Base-by-base conservation (phyloP, 441 rosid species). In the Adansonia gregorii region DNA sequence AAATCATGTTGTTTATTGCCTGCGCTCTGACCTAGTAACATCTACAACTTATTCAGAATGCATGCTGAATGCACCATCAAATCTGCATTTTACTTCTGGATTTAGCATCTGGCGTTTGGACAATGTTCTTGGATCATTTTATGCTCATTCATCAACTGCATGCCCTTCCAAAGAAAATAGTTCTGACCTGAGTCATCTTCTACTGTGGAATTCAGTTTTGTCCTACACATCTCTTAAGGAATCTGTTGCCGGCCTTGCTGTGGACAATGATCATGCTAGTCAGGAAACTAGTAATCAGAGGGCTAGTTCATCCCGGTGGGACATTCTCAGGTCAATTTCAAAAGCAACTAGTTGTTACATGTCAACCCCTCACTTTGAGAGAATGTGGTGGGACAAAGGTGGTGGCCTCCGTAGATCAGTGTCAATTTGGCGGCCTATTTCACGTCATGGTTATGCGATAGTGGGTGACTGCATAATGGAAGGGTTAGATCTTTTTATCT, bases 311-410 rank as follows among this genome's bases (percentile, higher is more conserved):
- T 93, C 99, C 69, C 92, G 95, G 76, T 95, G 96, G 98, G 99
- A 97, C 75, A 78, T 88, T 78, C 69, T 93, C 65, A 85, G 98
- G 79, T 89, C 99, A 72, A 87, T 95, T 83, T 89, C 98, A 19
- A 92, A 85, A 86, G 85, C 92, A 81, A 85, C 89, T 74, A 88
- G 84, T 77, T 87, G 79, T 79, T 93, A 86, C 78, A 73, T 90
- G 79, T 91, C 99, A 59, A 93, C 98, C 73, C 92, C 98, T 74
- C 89, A 93, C 79, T 97, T 97, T 78, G 98, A 95, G 90, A 92
- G 99, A 87, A 87, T 97, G 73, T 97, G 99, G 99, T 95, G 97
- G 97, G 98, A 95, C 88, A 97, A 91, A 83, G 99, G 99, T 75
- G 86, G 95, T 84, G 99, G 93, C 76, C 86, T 89, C 66, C 93